Conservation (phyloP, 2,329 filamentous ascomycete genomes). For the Delphinella strobiligena region DNA sequence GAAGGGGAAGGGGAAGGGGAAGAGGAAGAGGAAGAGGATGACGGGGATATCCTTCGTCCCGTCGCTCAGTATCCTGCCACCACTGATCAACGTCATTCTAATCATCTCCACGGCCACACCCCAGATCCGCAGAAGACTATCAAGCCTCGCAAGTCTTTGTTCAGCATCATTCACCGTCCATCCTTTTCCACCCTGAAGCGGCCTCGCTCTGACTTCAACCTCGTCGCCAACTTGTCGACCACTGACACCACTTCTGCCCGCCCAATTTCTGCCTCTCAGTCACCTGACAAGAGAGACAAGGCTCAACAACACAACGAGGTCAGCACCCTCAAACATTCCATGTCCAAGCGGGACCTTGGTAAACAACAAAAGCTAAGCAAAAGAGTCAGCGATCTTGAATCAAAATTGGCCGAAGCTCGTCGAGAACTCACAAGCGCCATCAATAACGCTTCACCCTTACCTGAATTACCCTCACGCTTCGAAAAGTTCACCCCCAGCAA, state of each 20-base stretch:
- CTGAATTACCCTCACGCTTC: constrained; percentile 23
- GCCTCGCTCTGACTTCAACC: constrained; percentile 19
- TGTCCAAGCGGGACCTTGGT: constrained; percentile 44
- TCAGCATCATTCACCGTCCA: constrained; percentile 16
- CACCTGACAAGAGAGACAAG: constrained; percentile 16
- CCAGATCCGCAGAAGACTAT: constrained; percentile 4
- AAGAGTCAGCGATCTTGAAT: constrained; percentile 48
- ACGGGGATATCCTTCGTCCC: too few species aligned
- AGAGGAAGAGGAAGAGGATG: too few species aligned
- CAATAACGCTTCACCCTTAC: constrained; percentile 28
- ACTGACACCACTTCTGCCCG: constrained; percentile 13
- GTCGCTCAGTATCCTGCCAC: too few species aligned
- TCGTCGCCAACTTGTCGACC: constrained; percentile 11
- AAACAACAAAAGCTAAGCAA: constrained; percentile 46
- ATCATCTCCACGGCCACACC: too few species aligned
- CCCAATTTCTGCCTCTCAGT: constrained; percentile 21
- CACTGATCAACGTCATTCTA: too few species aligned
- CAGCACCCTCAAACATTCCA: constrained; percentile 30
- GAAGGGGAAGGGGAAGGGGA: too few species aligned
- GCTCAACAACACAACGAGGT: constrained; percentile 4
- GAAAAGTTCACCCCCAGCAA: constrained; percentile 22
- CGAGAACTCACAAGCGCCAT: constrained; percentile 41
- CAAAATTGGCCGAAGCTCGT: constrained; percentile 43
- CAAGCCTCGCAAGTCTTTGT: constrained; percentile 6
- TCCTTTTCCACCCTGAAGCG: constrained; percentile 23